Base-by-base conservation (phyloP, 306 rosid genomes). In the Crataegus laevigata region DNA sequence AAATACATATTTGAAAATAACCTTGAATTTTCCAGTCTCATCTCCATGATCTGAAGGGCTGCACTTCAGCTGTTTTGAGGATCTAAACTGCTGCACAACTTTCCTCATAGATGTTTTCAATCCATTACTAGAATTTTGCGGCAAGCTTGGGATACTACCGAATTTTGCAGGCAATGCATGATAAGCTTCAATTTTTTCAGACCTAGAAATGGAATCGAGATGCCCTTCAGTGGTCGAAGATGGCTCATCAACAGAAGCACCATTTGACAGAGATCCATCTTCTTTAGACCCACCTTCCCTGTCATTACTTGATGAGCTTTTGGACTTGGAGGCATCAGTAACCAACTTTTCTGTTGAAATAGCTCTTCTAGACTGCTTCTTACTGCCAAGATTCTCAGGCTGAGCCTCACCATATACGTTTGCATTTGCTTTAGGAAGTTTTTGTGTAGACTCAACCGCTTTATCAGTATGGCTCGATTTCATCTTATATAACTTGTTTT, bases 71-170 rank as follows among this genome's bases (percentile, higher is more conserved):
- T 86, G 92, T 82, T 83, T 88, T 60, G 96, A 79, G 85, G 84
- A 69, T 84, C 67, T 85, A 84, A 91, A 85, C 84, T 91, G 93
- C 87, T 85, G 90, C 43, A 91, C 93, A 72, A 85, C 90, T 85
- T 91, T 91, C 65, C 73, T 82, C 85, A 89, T 70, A 30, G 93
- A 89, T 73, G 89, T 79, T 82, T 85, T 91, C 71, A 91, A 71
- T 72, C 96, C 93, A 82, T 79, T 91, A 47, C 75, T 78, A 51
- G 86, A 86, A 85, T 88, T 87, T 84, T 78, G 90, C 3, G 84
- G 86, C 74, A 80, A 78, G 79, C 65, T 80, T 59, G 87, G 86
- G 66, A 69, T 65, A 42, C 75, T 74, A 51, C 80, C 76, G 64
- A 61, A 78, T 83, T 87, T 91, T 26, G 84, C 40, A 13, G 87